Evolutionary conservation across 2,329 filamentous ascomycete genomes (phyloP), one percentile per base, ranked within the genome.

Genomic region (Geoglossum cookeanum): DNA sequence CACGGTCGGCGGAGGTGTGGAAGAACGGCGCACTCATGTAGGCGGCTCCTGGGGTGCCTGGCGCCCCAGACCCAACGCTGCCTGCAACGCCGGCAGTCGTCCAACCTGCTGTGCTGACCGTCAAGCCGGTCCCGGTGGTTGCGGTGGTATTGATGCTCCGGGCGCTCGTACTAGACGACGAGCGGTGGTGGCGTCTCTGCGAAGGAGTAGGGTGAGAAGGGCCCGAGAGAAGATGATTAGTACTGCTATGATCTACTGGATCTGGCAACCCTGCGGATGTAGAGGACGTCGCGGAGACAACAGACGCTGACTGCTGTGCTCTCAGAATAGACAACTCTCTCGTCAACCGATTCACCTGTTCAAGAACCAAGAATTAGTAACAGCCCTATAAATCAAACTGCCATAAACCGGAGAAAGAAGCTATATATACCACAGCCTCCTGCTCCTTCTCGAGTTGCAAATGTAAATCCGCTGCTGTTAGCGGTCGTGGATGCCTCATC

Each of bases 21-120:
- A 33, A 76, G 69, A 9, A 73, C 70, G 65, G 78, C 80, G 61
- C 77, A 76, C 65, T 80, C 78, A 27, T 78, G 71, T 48, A 74
- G 76, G 17, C 77, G 69, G 39, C 72, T 68, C 57, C 71, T 64
- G 49, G 68, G 60, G 56, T 63, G 64, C 37, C 42, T 45, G 15
- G 42, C 17, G 9, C 39, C 4, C 39, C 74, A 68, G 13, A 67
- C 68, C 56, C 74, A 29, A 71, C 72, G 3, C 70, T 73, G 56
- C 75, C 73, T 32, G 76, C 68, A 1, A 72, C 67, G 3, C 78
- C 71, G 59, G 74, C 77, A 13, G 80, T 83, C 27, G 75, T 75
- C 4, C 66, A 66, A 27, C 64, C 63, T 39, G 78, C 81, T 56
- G 80, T 15, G 39, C 13, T 51, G n/a, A 5, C 48, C 4, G 22